Percentiles rank a stretch among this genome's conserved stretches.
These are phyloP conservation scores for rapeseed (Brassica napus) DNA, from an alignment of 345 rosid species.

Conservation along the genomic window Da-Ae NC_063447.1:44890001-44890500, in stretches of 20 bases:
- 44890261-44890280: not conserved
- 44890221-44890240: not conserved
- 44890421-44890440: too few relatives aligned
- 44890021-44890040: not conserved
- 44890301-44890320: not conserved
- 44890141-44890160: not conserved
- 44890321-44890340: not conserved
- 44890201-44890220: not conserved
- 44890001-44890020: not conserved
- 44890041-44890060: too few relatives aligned
- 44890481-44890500: too few relatives aligned
- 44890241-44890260: not conserved
- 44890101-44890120: not conserved
- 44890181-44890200: not conserved
- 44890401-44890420: too few relatives aligned
- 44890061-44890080: not conserved
- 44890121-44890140: not conserved
- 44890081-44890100: not conserved
- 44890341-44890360: not conserved
- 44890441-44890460: too few relatives aligned
- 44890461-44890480: too few relatives aligned
- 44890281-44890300: not conserved
- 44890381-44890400: too few relatives aligned
- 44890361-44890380: not conserved
- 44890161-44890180: not conserved